These are phyloP conservation scores for Fusarium camptoceras DNA, from an alignment of 2,329 filamentous ascomycete species.

Conservation along the genomic window DNA sequence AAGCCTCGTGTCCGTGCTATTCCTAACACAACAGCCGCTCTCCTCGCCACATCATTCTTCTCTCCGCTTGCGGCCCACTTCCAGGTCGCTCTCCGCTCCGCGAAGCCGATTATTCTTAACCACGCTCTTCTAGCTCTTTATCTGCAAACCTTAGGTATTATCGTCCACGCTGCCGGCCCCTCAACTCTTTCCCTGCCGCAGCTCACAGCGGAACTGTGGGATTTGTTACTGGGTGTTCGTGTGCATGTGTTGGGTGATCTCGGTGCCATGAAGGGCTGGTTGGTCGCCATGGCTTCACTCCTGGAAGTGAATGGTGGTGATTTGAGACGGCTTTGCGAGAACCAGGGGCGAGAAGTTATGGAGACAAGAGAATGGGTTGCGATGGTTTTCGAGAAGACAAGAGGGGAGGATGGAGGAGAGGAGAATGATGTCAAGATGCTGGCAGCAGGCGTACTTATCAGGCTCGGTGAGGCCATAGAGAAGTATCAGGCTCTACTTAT, in stretches of 20 bases:
- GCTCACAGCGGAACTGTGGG: constrained; percentile 87
- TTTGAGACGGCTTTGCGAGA: constrained; percentile 76
- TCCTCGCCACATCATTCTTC: constrained; percentile 85
- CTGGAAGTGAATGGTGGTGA: constrained; percentile 84
- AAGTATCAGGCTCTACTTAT: constrained; percentile 82
- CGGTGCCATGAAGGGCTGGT: constrained; percentile 75
- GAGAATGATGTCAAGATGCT: constrained; percentile 84
- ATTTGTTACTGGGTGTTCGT: constrained; percentile 79
- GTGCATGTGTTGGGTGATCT: constrained; percentile 70
- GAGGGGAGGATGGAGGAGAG: constrained; percentile 67
- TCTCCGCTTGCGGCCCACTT: constrained; percentile 86
- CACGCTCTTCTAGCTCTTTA: constrained; percentile 82
- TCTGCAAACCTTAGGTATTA: constrained; percentile 85
- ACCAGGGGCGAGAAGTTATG: constrained; percentile 79
- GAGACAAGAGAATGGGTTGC: constrained; percentile 91
- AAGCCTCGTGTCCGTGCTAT: constrained; percentile 66
- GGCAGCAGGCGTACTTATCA: constrained; percentile 81
- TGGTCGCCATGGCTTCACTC: constrained; percentile 83
- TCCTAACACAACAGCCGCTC: constrained; percentile 80
- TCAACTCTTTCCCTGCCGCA: constrained; percentile 79
- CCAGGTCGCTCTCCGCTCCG: constrained; percentile 68
- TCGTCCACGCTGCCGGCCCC: constrained; percentile 86
- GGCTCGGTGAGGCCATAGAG: constrained; percentile 83
- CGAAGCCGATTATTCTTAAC: constrained; percentile 73
- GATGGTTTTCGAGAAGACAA: constrained; percentile 74